Percentiles rank a stretch among this genome's conserved stretches.
phyloP scores from a whole-genome alignment of 2,329 filamentous ascomycete species.

The Nigrospora oryzae region DNA sequence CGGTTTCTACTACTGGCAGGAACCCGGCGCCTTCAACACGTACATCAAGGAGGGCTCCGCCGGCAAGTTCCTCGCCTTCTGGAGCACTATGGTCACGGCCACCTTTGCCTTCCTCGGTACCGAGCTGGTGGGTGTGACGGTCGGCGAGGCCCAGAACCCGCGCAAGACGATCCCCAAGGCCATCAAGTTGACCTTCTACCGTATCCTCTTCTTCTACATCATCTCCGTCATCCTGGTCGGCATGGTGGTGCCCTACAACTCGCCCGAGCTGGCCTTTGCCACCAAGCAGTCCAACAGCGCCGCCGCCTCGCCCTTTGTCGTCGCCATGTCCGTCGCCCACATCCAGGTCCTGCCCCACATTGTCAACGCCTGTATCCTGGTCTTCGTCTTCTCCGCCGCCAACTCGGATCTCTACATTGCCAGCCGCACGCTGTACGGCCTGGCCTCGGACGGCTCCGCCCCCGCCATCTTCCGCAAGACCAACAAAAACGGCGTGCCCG shows the following conservation, averaged over 20 bases:
- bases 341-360: constrained; percentile 57
- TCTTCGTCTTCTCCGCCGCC: constrained; percentile 70
- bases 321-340: constrained; percentile 57
- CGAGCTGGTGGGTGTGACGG: constrained; percentile 69
- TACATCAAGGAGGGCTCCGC: constrained; percentile 32
- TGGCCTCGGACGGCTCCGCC: constrained; percentile 64
- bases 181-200: constrained; percentile 74
- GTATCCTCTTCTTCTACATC: constrained; percentile 74
- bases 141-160: constrained; percentile 73
- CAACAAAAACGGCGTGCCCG: constrained; percentile 62
- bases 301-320: constrained; percentile 65
- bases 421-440: constrained; percentile 63
- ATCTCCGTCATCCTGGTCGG: constrained; percentile 66
- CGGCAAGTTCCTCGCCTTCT: constrained; percentile 54
- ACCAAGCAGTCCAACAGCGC: constrained; percentile 36
- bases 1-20: constrained; percentile 59
- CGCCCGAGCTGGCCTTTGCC: constrained; percentile 48
- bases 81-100: constrained; percentile 66
- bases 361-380: constrained; percentile 64
- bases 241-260: constrained; percentile 69
- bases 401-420: constrained; percentile 75
- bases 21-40: constrained; percentile 47
- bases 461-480: constrained; percentile 65
- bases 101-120: constrained; percentile 74
- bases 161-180: constrained; percentile 68